Evolutionary conservation across 805 yeast species (phyloP).

Genomic region (Torulaspora microellipsoides): DNA sequence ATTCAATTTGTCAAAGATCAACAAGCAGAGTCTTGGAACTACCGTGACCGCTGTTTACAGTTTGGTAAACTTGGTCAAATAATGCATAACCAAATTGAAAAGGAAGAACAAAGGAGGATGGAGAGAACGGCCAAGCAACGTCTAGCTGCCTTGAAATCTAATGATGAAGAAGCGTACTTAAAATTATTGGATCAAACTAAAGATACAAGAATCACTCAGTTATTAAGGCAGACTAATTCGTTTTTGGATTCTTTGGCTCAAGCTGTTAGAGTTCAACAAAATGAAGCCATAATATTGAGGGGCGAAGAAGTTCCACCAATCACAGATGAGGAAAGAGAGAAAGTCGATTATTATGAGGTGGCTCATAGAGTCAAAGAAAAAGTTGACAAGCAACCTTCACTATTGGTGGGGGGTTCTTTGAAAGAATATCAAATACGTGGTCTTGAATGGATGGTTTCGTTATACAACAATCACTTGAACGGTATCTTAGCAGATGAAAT

Average conservation of each 20-base stretch:
- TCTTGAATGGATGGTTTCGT: constrained; percentile 97
- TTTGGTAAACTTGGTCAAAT: constrained; percentile 28
- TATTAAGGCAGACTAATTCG: constrained; percentile 71
- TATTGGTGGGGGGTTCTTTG: constrained; percentile 70
- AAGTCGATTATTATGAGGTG: constrained; percentile 74
- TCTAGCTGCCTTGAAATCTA: constrained; percentile 79
- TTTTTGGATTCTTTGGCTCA: constrained; percentile 74
- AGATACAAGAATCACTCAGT: constrained; percentile 81
- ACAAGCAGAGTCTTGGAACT: constrained; percentile 23
- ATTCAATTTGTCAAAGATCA: constrained; percentile 32
- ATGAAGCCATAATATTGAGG: constrained; percentile 33
- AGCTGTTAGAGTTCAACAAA: constrained; percentile 74
- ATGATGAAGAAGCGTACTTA: constrained; percentile 84
- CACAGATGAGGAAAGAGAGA: constrained; percentile 53
- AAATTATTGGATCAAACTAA: constrained; percentile 80
- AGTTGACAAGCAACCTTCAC: constrained; percentile 58
- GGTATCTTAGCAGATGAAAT: constrained; percentile 98
- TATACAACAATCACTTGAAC: constrained; percentile 88
- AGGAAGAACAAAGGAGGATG: constrained; percentile 68
- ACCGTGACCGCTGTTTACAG: constrained; percentile 29
- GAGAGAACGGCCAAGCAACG: constrained; percentile 85
- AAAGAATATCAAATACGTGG: constrained; percentile 89
- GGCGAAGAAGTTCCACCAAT: constrained; percentile 37
- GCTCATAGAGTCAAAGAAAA: constrained; percentile 73
- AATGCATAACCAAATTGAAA: constrained; percentile 44